phyloP scores from a whole-genome alignment of 2,329 filamentous ascomycete genomes.

The Colletotrichum agaves region DNA sequence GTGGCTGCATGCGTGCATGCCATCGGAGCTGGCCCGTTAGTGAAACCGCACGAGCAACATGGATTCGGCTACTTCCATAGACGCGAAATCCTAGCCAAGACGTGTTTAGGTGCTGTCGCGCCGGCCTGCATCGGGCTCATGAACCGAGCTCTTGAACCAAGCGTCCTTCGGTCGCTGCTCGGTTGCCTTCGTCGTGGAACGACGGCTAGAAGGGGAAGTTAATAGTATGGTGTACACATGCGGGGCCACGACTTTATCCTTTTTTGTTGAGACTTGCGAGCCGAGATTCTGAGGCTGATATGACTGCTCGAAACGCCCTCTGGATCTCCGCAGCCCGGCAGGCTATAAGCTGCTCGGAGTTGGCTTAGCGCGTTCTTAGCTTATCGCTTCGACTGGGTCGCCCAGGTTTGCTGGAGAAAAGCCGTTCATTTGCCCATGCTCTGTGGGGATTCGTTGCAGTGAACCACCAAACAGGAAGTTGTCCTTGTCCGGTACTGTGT shows the following conservation, averaged over 20 bases:
- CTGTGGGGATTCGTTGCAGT: background rate
- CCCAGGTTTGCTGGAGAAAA: background rate
- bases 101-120: slow-evolving; percentile 16
- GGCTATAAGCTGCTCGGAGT: background rate
- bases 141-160: slow-evolving; percentile 5
- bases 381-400: slow-evolving; percentile 1
- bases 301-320: slow-evolving; percentile 1
- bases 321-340: background rate
- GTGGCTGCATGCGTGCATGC: slow-evolving; percentile 27
- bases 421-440: background rate
- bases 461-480: background rate
- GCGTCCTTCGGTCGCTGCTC: slow-evolving; percentile 11
- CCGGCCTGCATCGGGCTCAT: slow-evolving; percentile 13
- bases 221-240: slow-evolving; percentile 25
- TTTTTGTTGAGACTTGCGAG: slow-evolving; percentile 13
- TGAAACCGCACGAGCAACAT: slow-evolving; percentile 24
- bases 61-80: slow-evolving; percentile 19
- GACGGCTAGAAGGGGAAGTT: background rate
- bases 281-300: background rate
- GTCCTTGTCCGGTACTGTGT: background rate
- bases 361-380: background rate
- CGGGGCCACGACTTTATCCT: slow-evolving; percentile 24
- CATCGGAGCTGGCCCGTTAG: slow-evolving; percentile 21
- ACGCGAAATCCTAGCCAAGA: background rate
- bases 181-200: slow-evolving; percentile 10